phyloP scores from a whole-genome alignment of 1,284 basidiomycete genomes.

The Marasmius oreades region DNA sequence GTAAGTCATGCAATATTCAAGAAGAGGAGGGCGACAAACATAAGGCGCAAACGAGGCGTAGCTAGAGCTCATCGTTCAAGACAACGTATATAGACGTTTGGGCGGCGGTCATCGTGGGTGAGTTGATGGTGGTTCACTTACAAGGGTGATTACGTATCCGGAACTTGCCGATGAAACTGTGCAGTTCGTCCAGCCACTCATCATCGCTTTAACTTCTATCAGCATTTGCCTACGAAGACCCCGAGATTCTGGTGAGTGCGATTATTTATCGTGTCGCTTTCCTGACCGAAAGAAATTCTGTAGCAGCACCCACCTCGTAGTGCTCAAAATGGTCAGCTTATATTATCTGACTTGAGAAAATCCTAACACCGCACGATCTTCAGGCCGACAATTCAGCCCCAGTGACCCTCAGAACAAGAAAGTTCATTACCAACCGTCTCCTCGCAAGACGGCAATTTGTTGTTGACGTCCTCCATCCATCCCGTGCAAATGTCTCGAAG shows the following conservation, averaged over 20 bases:
- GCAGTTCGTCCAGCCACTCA: constrained; percentile 26
- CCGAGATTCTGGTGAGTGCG: constrained; percentile 31
- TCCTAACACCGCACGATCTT: neutral
- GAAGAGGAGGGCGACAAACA: constrained; percentile 32
- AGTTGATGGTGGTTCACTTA: constrained; percentile 8
- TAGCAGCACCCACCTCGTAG: constrained; percentile 4
- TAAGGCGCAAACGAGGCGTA: constrained; percentile 50
- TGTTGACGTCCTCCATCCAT: constrained; percentile 95
- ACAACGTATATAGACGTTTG: neutral
- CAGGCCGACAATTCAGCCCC: constrained; percentile 83
- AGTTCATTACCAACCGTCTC: constrained; percentile 99
- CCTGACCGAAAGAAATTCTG: neutral
- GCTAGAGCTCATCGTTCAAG: constrained; percentile 14
- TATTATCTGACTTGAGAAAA: neutral
- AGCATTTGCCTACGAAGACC: constrained; percentile 30
- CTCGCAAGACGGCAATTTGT: constrained; percentile 92
- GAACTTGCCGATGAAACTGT: constrained; percentile 32
- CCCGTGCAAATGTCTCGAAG: constrained; percentile 93
- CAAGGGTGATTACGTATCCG: constrained; percentile 18
- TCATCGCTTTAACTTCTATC: constrained; percentile 26
- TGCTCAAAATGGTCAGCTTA: constrained; percentile 9
- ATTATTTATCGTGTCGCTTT: neutral
- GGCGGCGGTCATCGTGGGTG: neutral
- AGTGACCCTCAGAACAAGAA: constrained; percentile 96
- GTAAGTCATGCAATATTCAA: neutral